These are phyloP conservation scores for Hirschfeldia incana DNA, from an alignment of 345 rosid genomes.

Conservation along the genomic window DNA sequence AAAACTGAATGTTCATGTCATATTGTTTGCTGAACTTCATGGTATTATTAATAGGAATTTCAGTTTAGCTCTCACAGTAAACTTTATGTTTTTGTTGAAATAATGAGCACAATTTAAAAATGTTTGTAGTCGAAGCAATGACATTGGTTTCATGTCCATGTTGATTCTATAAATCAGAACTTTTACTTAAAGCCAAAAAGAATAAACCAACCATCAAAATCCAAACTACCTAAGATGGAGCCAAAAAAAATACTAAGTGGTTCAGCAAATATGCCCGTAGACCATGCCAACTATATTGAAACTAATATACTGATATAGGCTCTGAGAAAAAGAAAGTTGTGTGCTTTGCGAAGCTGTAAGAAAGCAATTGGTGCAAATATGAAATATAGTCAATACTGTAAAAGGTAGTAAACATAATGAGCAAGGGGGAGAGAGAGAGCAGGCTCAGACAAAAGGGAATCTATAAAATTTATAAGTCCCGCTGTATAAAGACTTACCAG, in stretches of 20 bases:
- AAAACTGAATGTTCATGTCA: too few relatives aligned
- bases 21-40: too few relatives aligned
- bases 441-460: background rate
- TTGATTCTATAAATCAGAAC: too few relatives aligned
- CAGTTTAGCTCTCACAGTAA: too few relatives aligned
- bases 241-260: conserved; percentile 51
- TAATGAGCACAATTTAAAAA: too few relatives aligned
- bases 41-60: too few relatives aligned
- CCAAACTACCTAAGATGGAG: too few relatives aligned
- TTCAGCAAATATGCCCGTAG: conserved; percentile 91
- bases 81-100: too few relatives aligned
- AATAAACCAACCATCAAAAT: too few relatives aligned
- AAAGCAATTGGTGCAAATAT: conserved; percentile 85
- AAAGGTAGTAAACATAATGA: conserved; percentile 19
- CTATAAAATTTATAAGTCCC: background rate
- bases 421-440: background rate
- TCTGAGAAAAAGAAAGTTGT: conserved; percentile 6
- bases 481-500: conserved; percentile 68
- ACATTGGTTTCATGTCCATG: too few relatives aligned
- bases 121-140: too few relatives aligned
- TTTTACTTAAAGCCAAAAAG: too few relatives aligned
- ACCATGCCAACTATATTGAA: conserved; percentile 84
- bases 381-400: conserved; percentile 92
- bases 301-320: conserved; percentile 36
- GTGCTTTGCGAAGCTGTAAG: conserved; percentile 96